A percentile compares a stretch with the other conserved stretches of the same genome.
Evolutionary conservation across 768 basidiomycete species (phyloP).

Genomic region (Termitomyces sp.): DNA sequence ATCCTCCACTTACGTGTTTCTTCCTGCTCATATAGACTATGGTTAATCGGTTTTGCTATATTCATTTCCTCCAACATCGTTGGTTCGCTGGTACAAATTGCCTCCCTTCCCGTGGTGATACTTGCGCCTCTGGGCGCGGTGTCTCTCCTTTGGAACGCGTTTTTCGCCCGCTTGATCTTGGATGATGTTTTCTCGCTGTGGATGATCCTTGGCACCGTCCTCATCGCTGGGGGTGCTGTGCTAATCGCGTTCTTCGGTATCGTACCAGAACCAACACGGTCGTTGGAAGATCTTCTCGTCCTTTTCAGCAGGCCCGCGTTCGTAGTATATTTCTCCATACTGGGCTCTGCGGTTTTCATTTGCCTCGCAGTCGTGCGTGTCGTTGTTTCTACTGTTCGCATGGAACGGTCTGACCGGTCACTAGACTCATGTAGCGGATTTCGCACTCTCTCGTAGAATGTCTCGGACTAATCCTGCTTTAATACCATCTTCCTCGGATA

Average conservation of each 20-base stretch:
- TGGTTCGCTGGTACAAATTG: conserved; percentile 88
- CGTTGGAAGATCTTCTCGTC: conserved; percentile 75
- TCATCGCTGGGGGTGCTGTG: conserved; percentile 86
- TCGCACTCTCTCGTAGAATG: conserved; percentile 41
- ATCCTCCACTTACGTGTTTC: background rate
- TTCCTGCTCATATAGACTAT: conserved; percentile 45
- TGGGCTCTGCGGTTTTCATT: conserved; percentile 53
- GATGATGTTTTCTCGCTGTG: conserved; percentile 82
- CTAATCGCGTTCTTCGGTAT: conserved; percentile 91
- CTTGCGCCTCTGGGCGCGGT: conserved; percentile 92
- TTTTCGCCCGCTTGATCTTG: conserved; percentile 80
- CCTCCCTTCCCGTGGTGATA: conserved; percentile 90
- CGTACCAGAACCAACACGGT: conserved; percentile 82
- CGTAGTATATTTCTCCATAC: conserved; percentile 72
- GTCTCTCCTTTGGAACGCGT: conserved; percentile 90
- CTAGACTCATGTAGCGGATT: conserved; percentile 74
- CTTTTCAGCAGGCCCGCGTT: conserved; percentile 76
- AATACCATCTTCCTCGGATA: conserved; percentile 21
- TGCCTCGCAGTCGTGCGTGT: conserved; percentile 58
- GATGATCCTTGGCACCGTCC: conserved; percentile 80
- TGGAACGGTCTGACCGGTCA: background rate
- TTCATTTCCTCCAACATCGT: conserved; percentile 87
- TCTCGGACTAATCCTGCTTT: conserved; percentile 14
- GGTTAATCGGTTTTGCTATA: conserved; percentile 81
- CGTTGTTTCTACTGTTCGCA: background rate